phyloP scores from a whole-genome alignment of 2,329 filamentous ascomycete species.

The Fusarium veterinarium region DNA sequence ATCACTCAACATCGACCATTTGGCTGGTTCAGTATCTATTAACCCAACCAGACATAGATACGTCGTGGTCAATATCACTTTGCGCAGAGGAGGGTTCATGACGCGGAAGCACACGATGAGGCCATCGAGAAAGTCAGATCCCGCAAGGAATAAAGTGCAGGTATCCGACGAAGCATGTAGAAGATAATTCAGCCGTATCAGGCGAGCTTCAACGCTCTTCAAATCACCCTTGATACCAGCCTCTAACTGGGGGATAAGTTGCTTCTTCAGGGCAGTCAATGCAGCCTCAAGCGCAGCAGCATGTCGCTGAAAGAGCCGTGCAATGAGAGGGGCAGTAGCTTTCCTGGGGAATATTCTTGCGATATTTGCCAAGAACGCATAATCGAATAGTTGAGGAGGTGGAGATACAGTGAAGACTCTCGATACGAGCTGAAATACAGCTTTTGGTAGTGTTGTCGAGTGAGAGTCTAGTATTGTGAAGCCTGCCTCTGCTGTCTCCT shows the following conservation, averaged over 20 bases:
- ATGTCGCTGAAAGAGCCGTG: conserved; percentile 63
- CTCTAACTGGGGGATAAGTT: conserved; percentile 72
- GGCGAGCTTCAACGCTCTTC: conserved; percentile 62
- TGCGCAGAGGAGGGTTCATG: conserved; percentile 72
- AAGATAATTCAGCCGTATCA: conserved; percentile 72
- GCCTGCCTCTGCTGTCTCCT: conserved; percentile 59
- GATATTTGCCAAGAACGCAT: conserved; percentile 76
- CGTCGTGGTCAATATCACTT: conserved; percentile 75
- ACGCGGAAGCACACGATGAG: conserved; percentile 74
- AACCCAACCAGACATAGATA: conserved; percentile 82
- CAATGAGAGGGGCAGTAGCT: conserved; percentile 63
- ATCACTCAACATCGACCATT: conserved; percentile 81
- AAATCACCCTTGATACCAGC: conserved; percentile 67
- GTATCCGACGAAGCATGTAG: conserved; percentile 69
- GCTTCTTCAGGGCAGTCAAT: conserved; percentile 69
- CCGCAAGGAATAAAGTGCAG: conserved; percentile 77
- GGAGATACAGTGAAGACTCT: conserved; percentile 61
- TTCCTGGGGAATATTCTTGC: conserved; percentile 75
- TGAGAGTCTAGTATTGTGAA: conserved; percentile 50
- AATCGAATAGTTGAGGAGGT: conserved; percentile 66
- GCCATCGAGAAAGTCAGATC: conserved; percentile 88
- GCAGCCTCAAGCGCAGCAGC: conserved; percentile 63
- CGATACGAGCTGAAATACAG: conserved; percentile 72
- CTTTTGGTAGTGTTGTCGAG: conserved; percentile 65
- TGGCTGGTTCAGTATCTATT: conserved; percentile 73